Percentiles rank a stretch among this genome's conserved stretches.
These are phyloP conservation scores for Amesomyces nigricolor DNA, from an alignment of 2,329 filamentous ascomycete species.

Conservation along the genomic window DNA sequence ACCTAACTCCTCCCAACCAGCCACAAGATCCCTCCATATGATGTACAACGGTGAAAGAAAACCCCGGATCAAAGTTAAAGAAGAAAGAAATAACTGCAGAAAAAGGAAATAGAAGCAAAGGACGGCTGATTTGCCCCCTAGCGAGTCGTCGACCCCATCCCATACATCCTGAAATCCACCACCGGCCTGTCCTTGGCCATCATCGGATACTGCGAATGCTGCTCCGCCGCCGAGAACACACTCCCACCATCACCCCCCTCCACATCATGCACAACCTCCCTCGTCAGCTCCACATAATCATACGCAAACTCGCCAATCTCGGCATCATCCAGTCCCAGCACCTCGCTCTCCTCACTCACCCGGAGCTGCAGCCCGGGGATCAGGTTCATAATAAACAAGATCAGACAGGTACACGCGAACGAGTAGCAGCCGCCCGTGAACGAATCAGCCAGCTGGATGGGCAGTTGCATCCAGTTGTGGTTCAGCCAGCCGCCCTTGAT, in stretches of 20 bases:
- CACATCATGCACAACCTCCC: constrained; percentile 43
- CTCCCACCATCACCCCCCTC: constrained; percentile 39
- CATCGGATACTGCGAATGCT: constrained; percentile 1
- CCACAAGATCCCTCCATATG: too few relatives aligned
- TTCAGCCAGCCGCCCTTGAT: constrained; percentile 63
- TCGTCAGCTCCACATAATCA: constrained; percentile 64
- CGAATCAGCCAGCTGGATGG: constrained; percentile 64
- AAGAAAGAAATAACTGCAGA: too few relatives aligned
- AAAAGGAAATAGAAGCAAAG: background rate
- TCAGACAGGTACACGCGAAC: constrained; percentile 61
- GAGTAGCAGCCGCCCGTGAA: constrained; percentile 59
- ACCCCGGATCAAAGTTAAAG: background rate
- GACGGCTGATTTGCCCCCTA: background rate
- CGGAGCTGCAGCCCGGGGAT: constrained; percentile 65
- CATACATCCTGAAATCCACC: background rate
- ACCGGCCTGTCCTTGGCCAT: constrained; percentile 27
- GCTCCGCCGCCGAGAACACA: constrained; percentile 30
- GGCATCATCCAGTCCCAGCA: constrained; percentile 65
- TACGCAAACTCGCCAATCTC: constrained; percentile 80
- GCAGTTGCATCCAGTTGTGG: constrained; percentile 64
- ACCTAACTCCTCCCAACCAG: too few relatives aligned
- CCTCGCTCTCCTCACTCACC: constrained; percentile 67
- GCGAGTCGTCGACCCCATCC: background rate
- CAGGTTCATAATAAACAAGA: constrained; percentile 65
- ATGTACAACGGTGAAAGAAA: background rate